Conservation (phyloP, 441 rosid genomes). For the Dalechampia spathulata region DNA sequence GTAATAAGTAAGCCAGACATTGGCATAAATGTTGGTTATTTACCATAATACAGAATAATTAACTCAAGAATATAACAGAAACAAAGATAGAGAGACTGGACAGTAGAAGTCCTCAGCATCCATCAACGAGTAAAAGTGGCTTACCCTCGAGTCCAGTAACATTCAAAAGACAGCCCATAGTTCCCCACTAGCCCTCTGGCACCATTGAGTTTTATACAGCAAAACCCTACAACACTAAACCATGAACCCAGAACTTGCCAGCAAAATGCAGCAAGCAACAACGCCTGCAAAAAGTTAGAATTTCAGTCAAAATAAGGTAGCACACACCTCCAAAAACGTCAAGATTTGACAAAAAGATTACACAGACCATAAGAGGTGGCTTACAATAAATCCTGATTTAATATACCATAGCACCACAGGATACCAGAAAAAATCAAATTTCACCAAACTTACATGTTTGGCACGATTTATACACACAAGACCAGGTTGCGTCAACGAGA, state of each 20-base stretch:
- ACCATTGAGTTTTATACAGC: slow-evolving; percentile 40
- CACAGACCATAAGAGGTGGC: neutral
- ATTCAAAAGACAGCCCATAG: slow-evolving; percentile 40
- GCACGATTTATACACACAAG: neutral
- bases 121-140: slow-evolving; percentile 10
- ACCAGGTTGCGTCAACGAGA: neutral
- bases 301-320: slow-evolving; percentile 2
- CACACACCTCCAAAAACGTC: neutral
- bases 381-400: neutral
- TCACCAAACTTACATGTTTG: slow-evolving; percentile 3
- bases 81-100: neutral
- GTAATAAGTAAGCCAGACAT: slow-evolving; percentile 26
- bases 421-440: neutral
- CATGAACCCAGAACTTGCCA: slow-evolving; percentile 18
- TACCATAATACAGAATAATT: neutral
- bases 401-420: neutral
- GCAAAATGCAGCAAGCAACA: slow-evolving; percentile 15
- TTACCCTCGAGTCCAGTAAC: slow-evolving; percentile 39
- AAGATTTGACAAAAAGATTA: neutral
- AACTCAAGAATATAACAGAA: neutral
- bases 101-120: neutral
- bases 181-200: slow-evolving; percentile 37
- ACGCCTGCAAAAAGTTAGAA: slow-evolving; percentile 26
- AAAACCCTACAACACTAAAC: slow-evolving; percentile 23
- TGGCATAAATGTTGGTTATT: slow-evolving; percentile 13